Base-by-base conservation (phyloP, 1,284 basidiomycete genomes). In the Coniferiporia weirii region DNA sequence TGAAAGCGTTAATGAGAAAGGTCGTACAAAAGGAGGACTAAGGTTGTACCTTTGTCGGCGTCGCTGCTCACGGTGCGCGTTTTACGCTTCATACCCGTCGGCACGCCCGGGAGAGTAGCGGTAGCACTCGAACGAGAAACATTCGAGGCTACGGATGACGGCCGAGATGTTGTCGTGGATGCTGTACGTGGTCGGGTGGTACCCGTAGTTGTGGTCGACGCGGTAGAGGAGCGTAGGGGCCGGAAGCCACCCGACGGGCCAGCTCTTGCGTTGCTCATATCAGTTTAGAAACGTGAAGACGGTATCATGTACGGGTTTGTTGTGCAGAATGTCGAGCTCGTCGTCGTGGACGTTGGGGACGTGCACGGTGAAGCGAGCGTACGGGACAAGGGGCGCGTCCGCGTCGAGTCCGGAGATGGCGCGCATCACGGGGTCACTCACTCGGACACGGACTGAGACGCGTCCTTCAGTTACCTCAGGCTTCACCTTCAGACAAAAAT, bases 11-110 rank as follows among this genome's bases (percentile, higher is more conserved):
- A 1, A 45, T 38, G 34, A 13, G 19, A 12, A 17, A 22, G 17
- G 15, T 8, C 36, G 22, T 40, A 40, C 38, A 40, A 40, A 40
- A 3, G 38, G 12, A 53, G 32, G 9, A 13, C 4, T n/a, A 3
- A 40, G 43, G 17, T 27, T 27, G 27, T 20, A 61, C 60, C 60
- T 55, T 57, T 40, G 4, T 44, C 47, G 8, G 32, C 17, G 5
- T 50, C 52, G n/a, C 49, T 45, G 20, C 60, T 61, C 12, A 56
- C 44, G 19, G 54, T 52, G 20, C 60, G 56, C 20, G 56, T 58
- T 34, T 58, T 58, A 13, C 60, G 51, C 35, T 61, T 61, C 17
- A 51, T 19, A 20, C 59, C 59, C 7, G 22, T 20, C 32, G 59
- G 22, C 19, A 27, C 10, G 9, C 19, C 17, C 20, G 36, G 6